Conservation (phyloP, 805 yeast species). For the Kazachstania kunashirensis region DNA sequence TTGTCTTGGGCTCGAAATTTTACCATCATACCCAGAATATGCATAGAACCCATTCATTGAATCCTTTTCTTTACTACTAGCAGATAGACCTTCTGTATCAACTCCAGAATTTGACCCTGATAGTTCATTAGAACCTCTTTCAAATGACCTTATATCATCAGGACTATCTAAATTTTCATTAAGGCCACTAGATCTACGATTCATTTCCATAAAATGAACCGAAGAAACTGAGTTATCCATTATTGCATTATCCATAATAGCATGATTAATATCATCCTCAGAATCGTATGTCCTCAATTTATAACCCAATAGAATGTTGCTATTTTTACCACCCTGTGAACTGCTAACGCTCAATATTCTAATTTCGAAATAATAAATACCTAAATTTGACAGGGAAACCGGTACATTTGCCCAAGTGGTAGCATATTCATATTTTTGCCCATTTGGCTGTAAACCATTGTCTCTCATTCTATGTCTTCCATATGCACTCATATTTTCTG, state of each 20-base stretch:
- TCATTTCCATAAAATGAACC: slow-evolving; percentile 4
- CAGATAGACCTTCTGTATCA: background rate
- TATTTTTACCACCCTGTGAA: slow-evolving; percentile 20
- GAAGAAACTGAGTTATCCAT: slow-evolving; percentile 3
- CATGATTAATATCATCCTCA: background rate
- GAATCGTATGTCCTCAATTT: slow-evolving; percentile 9
- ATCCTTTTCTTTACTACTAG: background rate
- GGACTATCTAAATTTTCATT: background rate
- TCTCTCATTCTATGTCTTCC: slow-evolving; percentile 17
- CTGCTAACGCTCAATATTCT: slow-evolving; percentile 20
- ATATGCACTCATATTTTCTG: background rate
- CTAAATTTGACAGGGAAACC: slow-evolving; percentile 16
- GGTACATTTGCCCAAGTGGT: slow-evolving; percentile 24
- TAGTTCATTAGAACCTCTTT: background rate
- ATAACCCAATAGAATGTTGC: slow-evolving; percentile 25
- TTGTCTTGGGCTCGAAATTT: slow-evolving; percentile 18
- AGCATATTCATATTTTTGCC: slow-evolving; percentile 19
- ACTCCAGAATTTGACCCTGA: background rate
- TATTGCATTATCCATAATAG: background rate
- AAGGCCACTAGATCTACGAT: background rate
- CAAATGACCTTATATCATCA: background rate
- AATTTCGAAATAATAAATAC: slow-evolving; percentile 26
- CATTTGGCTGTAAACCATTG: slow-evolving; percentile 4
- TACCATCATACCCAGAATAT: slow-evolving; percentile 26
- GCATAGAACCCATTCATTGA: slow-evolving; percentile 16